Conservation (phyloP, 1,284 basidiomycete genomes). For the Chondrostereum purpureum region DNA sequence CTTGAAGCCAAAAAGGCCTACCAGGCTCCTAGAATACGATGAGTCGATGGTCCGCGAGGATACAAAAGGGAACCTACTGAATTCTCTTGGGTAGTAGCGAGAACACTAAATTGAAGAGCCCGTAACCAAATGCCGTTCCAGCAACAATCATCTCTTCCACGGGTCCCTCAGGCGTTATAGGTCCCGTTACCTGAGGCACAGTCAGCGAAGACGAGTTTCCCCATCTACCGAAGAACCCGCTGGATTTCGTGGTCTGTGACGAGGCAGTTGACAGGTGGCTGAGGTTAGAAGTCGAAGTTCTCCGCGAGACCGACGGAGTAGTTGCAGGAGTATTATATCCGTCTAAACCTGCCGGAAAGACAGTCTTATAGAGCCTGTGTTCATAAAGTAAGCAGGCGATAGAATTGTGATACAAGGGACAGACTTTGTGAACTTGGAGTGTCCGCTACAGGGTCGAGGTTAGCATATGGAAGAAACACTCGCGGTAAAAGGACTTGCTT, state of each 20-base stretch:
- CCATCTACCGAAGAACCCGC: conserved; percentile 32
- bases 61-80: conserved; percentile 36
- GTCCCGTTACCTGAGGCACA: conserved; percentile 14
- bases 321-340: conserved; percentile 42
- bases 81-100: conserved; percentile 65
- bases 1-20: conserved; percentile 70
- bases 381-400: neutral
- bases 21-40: conserved; percentile 41
- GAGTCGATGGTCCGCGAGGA: neutral
- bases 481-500: conserved; percentile 31
- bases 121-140: conserved; percentile 70
- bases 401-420: neutral
- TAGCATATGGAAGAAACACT: conserved; percentile 7
- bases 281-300: conserved; percentile 15
- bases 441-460: conserved; percentile 41
- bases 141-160: conserved; percentile 67
- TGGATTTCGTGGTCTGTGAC: conserved; percentile 27
- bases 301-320: conserved; percentile 23
- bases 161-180: conserved; percentile 37
- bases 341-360: conserved; percentile 64
- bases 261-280: conserved; percentile 23
- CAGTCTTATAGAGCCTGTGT: conserved; percentile 61
- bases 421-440: conserved; percentile 64
- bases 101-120: conserved; percentile 73
- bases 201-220: conserved; percentile 16